Conservation (phyloP, 768 basidiomycete genomes). For the Hygrocybe coccinea region DNA sequence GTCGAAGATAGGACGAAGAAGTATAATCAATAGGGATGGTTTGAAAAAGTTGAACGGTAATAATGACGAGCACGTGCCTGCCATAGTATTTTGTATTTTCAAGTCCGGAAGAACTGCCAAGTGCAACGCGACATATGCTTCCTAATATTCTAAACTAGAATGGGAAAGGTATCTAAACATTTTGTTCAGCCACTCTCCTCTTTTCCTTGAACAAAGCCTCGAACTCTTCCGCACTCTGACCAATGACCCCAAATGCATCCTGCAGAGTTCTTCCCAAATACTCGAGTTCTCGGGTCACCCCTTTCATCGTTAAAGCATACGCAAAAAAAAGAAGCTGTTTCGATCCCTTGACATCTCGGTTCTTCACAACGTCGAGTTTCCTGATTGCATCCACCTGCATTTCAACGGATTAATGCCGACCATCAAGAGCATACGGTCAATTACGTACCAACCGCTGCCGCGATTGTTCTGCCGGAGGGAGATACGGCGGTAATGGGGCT, state of each 20-base stretch:
- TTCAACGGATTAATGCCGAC: not conserved
- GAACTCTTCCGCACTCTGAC: constrained; percentile 75
- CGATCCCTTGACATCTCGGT: constrained; percentile 74
- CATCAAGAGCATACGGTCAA: not conserved
- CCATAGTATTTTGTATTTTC: too few relatives aligned
- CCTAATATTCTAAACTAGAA: too few relatives aligned
- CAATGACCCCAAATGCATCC: constrained; percentile 89
- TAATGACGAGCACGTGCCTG: too few relatives aligned
- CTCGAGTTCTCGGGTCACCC: constrained; percentile 83
- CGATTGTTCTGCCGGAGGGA: constrained; percentile 87
- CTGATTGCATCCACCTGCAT: constrained; percentile 76
- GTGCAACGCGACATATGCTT: too few relatives aligned
- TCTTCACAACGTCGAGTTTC: constrained; percentile 81
- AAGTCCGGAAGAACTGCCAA: too few relatives aligned
- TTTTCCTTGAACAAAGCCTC: constrained; percentile 61
- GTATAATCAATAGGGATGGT: not conserved
- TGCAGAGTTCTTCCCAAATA: constrained; percentile 76
- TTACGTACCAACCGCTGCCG: constrained; percentile 65
- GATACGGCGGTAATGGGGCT: constrained; percentile 90
- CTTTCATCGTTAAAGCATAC: constrained; percentile 90
- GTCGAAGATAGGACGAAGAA: not conserved
- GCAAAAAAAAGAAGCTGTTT: constrained; percentile 89
- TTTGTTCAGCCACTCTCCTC: constrained; percentile 19
- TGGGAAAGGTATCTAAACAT: constrained; percentile 10
- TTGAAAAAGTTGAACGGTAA: not conserved